Evolutionary conservation across 345 rosid species (phyloP), one percentile per base, ranked within the genome.

Genomic region (Brassica cretica): DNA sequence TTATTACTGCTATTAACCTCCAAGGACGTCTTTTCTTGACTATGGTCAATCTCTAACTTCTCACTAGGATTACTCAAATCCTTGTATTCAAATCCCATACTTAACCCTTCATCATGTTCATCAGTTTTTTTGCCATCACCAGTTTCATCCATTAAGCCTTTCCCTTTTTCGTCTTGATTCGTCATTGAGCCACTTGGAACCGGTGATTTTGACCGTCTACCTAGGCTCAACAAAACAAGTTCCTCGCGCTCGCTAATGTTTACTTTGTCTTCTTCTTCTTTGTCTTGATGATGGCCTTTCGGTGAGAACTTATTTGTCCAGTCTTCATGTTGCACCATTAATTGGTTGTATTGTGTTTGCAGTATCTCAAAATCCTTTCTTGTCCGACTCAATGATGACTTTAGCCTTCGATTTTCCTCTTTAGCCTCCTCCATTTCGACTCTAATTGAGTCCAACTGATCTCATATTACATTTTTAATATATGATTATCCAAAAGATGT

Each of bases 371-470:
- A 94, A 68, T 94, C 98, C 70, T 85, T 88, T 88, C 61, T 83
- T 64, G 87, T 77, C 39, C 81, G 80, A 68, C 80, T 74, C 64
- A 94, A 74, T 49, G 82, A 16, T 76, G 79, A 70, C 84, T 92
- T 92, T 51, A 94, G 87, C 64, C 90, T 90, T 78, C 85, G 78
- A 58, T 94, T 94, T 81, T 94, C 97, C 80, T 90, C 91, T 82
- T 80, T 89, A 49, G 85, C 92, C 61, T 84, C 93, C 9, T 83
- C 88, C 90, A 92, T 87, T 80, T 92, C 91, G 2, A 87, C 89
- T 84, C 86, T 87, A 3, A 90, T 84, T 32, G 87, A 86, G 69
- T 89, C 90, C 78, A 92, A 83, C 85, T 81, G 64, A 78, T 83
- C 10, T 32, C 74, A 77, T 82, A 85, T 88, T 21, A 25, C 33